Evolutionary conservation across 371 early-diverging fungal genomes (phyloP).

Genomic region (Mortierella sp.): DNA sequence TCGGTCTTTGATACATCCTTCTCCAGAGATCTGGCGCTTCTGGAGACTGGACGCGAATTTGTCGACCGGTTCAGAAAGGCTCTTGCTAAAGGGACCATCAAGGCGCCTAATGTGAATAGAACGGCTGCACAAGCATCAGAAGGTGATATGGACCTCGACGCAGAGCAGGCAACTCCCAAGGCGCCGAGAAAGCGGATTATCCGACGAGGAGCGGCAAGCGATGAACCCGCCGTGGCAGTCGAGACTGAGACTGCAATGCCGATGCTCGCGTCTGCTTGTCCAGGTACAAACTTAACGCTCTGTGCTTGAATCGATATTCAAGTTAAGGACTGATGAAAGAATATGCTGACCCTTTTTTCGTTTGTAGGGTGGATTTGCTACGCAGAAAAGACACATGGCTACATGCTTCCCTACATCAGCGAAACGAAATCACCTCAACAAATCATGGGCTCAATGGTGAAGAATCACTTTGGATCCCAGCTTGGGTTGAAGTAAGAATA

Average conservation of each 20-base stretch:
- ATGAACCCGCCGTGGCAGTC: slow-evolving; percentile 40
- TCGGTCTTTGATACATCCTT: slow-evolving; percentile 91
- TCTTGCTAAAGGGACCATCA: slow-evolving; percentile 60
- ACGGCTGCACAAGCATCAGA: slow-evolving; percentile 4
- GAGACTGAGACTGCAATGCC: slow-evolving; percentile 53
- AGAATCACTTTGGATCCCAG: slow-evolving; percentile 78
- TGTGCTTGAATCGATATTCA: too few relatives aligned
- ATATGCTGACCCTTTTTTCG: too few relatives aligned
- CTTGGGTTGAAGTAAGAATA: slow-evolving; percentile 62
- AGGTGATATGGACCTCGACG: slow-evolving; percentile 40
- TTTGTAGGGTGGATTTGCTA: slow-evolving; percentile 94
- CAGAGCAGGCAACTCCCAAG: slow-evolving; percentile 1
- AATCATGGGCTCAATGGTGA: slow-evolving; percentile 93
- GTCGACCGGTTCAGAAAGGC: slow-evolving; percentile 71
- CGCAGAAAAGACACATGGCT: slow-evolving; percentile 97
- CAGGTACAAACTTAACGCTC: too few relatives aligned
- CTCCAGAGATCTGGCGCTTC: slow-evolving; percentile 84
- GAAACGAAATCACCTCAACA: slow-evolving; percentile 95
- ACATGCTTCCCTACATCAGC: slow-evolving; percentile 85
- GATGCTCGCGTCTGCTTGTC: slow-evolving; percentile 62
- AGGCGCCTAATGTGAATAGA: slow-evolving; percentile 39
- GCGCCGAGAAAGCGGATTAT: slow-evolving; percentile 35
- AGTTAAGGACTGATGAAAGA: too few relatives aligned
- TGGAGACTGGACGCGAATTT: slow-evolving; percentile 92
- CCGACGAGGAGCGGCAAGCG: slow-evolving; percentile 29